Percentiles rank a stretch among this genome's conserved stretches.
These are phyloP conservation scores for Remersonia thermophila DNA, from an alignment of 2,329 filamentous ascomycete genomes.

Conservation along the genomic window DNA sequence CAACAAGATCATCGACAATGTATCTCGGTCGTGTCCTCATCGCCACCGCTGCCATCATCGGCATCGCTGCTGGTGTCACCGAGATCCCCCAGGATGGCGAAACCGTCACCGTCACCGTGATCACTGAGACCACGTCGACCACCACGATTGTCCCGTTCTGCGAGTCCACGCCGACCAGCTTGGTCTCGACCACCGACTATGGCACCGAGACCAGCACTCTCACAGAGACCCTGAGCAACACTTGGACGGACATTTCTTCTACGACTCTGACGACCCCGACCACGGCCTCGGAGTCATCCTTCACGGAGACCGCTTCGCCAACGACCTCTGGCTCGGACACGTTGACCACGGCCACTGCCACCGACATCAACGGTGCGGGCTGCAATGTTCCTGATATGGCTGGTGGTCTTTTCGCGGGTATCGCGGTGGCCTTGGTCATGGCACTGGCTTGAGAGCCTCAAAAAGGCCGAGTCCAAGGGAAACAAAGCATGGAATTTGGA, in stretches of 20 bases:
- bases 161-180: background rate
- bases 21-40: slow-evolving; percentile 3
- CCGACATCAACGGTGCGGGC: slow-evolving; percentile 2
- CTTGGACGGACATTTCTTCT: background rate
- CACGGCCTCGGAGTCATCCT: background rate
- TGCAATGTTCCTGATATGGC: slow-evolving; percentile 2
- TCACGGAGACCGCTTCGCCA: slow-evolving; percentile 1
- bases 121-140: background rate
- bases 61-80: background rate
- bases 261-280: slow-evolving; percentile 1
- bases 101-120: slow-evolving; percentile 3
- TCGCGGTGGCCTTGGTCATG: slow-evolving; percentile 3
- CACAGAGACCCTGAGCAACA: too few relatives aligned
- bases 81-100: background rate
- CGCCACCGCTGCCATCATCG: slow-evolving; percentile 1
- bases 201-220: background rate
- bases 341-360: slow-evolving; percentile 1
- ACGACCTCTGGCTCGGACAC: background rate
- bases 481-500: too few relatives aligned
- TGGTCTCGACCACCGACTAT: background rate
- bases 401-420: slow-evolving; percentile 3
- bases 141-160: background rate
- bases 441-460: slow-evolving; percentile 2
- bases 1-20: slow-evolving; percentile 9
- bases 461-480: too few relatives aligned